Base-by-base conservation (phyloP, 1,139 yeast genomes). In the Hemisphaericaspora lyxosophila region DNA sequence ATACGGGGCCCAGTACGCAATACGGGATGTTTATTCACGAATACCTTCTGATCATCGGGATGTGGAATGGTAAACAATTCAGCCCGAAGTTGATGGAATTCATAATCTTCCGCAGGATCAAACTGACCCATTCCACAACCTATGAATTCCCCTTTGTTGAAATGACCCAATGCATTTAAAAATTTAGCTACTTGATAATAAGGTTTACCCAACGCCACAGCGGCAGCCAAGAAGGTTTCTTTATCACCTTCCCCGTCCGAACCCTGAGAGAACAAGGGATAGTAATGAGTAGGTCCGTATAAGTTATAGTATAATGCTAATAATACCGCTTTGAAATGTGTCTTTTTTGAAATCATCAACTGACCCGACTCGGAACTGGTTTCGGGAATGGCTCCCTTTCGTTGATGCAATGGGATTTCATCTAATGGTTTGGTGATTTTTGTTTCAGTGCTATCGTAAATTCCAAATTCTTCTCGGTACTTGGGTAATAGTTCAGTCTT, bases 241-340 rank as follows among this genome's bases (percentile, higher is more conserved):
- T 87, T 88, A 58, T 88, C 96, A 44, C 96, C 96, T 63, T 86
- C 95, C 31, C 96, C 96, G 41, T 82, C 85, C 0, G 86, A 79
- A 11, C 90, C 90, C 61, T 87, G 95, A 1, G 92, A 82, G 39
- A 88, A 75, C 33, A 88, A 70, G n/a, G 94, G 94, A 59, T 87
- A 88, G 55, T 75, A 88, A 62, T 80, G 80, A 13, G 75, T 73
- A 5, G 92, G 94, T 0, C 96, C 96, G 54, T 78, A 83, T 28
- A 85, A 60, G 54, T 87, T 88, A 62, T 87, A 88, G 60, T 86
- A 87, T 26, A 85, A 61, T 0, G 95, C 80, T 38, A 88, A 60
- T 38, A 86, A 57, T 39, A 87, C 60, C 8, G 86, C 78, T 47
- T 75, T 74, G 40, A 78, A 69, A 58, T 88, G 96, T 1, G 75